Base-by-base conservation (phyloP, 2,329 filamentous ascomycete genomes). In the Rhynchosporium secalis region DNA sequence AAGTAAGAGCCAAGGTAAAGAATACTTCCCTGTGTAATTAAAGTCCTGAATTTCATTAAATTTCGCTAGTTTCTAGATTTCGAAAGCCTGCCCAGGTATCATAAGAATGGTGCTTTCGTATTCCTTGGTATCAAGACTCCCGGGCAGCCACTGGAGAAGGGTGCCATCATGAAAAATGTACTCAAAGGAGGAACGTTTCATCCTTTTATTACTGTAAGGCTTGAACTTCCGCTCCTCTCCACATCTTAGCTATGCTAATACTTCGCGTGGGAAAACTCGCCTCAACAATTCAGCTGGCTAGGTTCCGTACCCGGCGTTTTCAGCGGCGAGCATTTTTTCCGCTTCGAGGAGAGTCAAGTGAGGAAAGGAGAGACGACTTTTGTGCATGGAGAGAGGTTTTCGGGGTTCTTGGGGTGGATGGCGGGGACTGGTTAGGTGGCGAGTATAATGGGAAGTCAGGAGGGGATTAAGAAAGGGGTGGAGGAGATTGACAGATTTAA, bases 231-330 rank as follows among this genome's bases (percentile, higher is more conserved):
- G 13, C 4, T 15, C 31, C 41, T 9, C 15, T 36, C 28, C 7
- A 20, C 26, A 26, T 36, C 12, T 45, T 20, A 2, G 4, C 13
- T 15, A 10, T 12, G 6, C 29, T 26, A 13, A 28, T 60, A 46
- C 52, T 26, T 29, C 26, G 5, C 36, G 9, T 10, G 56, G 58
- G 58, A 61, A 33, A 61, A 61, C 33, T 31, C 58, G 8, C 41
- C 49, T 15, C 58, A 49, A 43, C 29, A 52, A 1, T 61, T 56
- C 51, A 40, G 43, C 33, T 61, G 51, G 58, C 58, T 52, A n/a
- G 51, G 41, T 20, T 20, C 40, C 3, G 38, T 56, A 8, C 51
- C 49, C 0, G 58, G 58, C n/a, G 26, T 56, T 3, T 55, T 61
- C 43, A 56, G 36, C 4, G 51, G 49, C 9, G 40, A 48, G 20